Base-by-base conservation (phyloP, 768 basidiomycete species). In the Collybia mongolica region DNA sequence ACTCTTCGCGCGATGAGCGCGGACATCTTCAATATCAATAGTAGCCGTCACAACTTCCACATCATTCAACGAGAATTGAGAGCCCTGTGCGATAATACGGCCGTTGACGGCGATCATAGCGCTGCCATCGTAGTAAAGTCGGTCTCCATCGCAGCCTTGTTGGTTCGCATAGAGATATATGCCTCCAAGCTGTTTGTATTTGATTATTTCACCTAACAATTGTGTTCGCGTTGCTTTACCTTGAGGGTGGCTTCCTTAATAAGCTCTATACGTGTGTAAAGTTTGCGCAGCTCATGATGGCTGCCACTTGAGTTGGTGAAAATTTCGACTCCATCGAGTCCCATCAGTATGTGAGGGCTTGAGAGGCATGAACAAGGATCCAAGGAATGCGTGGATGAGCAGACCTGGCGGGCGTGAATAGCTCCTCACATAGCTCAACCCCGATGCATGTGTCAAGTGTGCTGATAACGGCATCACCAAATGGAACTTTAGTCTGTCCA, bases 271-370 rank as follows among this genome's bases (percentile, higher is more conserved):
- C 97, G 84, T 6, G 82, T 84, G 62, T 93, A 83, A 20, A 99
- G 79, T 68, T 99, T 99, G n/a, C 97, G 86, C 20, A 99, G 83
- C 64, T 98, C 97, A 61, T 99, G 97, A 64, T 99, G 97, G 66
- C 93, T 96, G 4, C 94, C 97, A 55, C 92, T 95, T 1, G 97
- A 98, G 70, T 99, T 99, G 7, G 96, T 98, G 65, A 98, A 98
- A 44, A 99, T 97, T 68, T 99, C 97, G 6, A 98, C 96, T 5
- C 97, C 97, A 61, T 99, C 96, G 7, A 99, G 81, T 6, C 96
- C 97, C 97, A 98, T 98, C 11, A 87, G 71, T 49, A 98, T 96
- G 64, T 99, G 97, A 4, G 97, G 97, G 54, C 97, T 99, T 54
- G 12, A 38, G 5, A 52, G 23, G 19, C n/a, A 39, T 36, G 23